Evolutionary conservation across 2,329 filamentous ascomycete genomes (phyloP), one percentile per base, ranked within the genome.

Genomic region (Hansfordia pulvinata): DNA sequence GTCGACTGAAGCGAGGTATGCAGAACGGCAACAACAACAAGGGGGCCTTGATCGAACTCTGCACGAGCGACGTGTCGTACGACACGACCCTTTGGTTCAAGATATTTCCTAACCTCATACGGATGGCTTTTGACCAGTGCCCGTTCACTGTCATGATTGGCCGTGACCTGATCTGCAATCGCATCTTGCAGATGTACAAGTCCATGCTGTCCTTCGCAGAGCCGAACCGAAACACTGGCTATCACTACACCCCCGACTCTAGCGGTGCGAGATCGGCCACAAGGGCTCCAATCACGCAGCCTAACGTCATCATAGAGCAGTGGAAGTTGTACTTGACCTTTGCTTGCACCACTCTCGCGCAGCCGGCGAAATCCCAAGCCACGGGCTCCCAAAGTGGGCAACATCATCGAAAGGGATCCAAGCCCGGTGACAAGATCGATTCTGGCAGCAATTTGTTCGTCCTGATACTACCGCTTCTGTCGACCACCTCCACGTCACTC

Each of bases 311-410:
- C 30, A 74, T 98, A 31, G 92, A 96, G 51, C 90, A 98, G 48
- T 98, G 88, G 88, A 96, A 94, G 52, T 61, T 96, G 3, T 96
- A 96, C 49, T 64, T 98, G 15, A 86, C 94, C 29, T 94, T 98
- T 56, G 90, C 88, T 8, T 98, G 92, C 53, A 93, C 88, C 8
- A 96, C 90, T 0, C 62, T 98, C 30, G 86, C 82, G 19, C 90
- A 90, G 38, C 70, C 83, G 8, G 84, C 84, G 8, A 72, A 62
- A 30, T 62, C 64, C 13, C 69, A 74, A 29, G 60, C 76, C 17
- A 59, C 63, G 9, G 59, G 60, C 2, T 52, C 58, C 6, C 64
- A 64, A 39, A 66, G 66, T 34, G 64, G 65, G 19, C 79, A 92
- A 36, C 88, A 96, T 50, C 66, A 72, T 4, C 71, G 88, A 22